These are phyloP conservation scores for Skeletonema tropicum DNA, from an alignment of 108 stramenopile species.

Conservation along the genomic window DNA sequence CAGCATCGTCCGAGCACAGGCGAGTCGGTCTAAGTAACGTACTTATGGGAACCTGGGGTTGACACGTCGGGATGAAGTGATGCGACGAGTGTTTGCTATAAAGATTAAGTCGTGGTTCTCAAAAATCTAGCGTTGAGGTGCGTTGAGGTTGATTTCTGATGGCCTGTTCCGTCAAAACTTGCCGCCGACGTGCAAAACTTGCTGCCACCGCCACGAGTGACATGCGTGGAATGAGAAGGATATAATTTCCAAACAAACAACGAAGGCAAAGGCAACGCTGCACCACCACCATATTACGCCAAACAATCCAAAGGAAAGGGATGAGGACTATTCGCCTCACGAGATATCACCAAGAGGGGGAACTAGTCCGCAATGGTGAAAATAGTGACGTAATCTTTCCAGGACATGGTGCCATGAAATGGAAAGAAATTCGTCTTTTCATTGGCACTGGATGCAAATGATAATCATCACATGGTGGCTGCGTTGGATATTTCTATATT, in stretches of 20 bases:
- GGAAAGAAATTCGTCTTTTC: conserved; percentile 12
- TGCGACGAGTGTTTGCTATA: too few relatives aligned
- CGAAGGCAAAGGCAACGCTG: neutral
- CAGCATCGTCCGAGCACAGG: too few relatives aligned
- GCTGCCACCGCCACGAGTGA: too few relatives aligned
- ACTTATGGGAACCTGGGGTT: too few relatives aligned
- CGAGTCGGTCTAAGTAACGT: too few relatives aligned
- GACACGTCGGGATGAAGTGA: too few relatives aligned
- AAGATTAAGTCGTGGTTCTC: too few relatives aligned
- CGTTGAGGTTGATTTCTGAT: too few relatives aligned
- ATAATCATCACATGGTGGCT: neutral
- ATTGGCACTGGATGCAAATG: conserved; percentile 14
- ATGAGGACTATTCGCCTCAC: conserved; percentile 17
- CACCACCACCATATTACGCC: conserved; percentile 12
- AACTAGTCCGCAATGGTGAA: conserved; percentile 10
- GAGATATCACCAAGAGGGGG: conserved; percentile 13
- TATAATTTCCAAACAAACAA: neutral
- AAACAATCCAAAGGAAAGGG: conserved; percentile 8
- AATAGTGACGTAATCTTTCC: neutral
- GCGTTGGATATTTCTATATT: neutral
- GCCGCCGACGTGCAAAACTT: too few relatives aligned
- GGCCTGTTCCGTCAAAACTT: too few relatives aligned
- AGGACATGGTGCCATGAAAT: neutral
- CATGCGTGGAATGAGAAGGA: too few relatives aligned
- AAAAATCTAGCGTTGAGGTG: too few relatives aligned